phyloP scores from a whole-genome alignment of 2,329 filamentous ascomycete species.

The Alternaria arbusti region DNA sequence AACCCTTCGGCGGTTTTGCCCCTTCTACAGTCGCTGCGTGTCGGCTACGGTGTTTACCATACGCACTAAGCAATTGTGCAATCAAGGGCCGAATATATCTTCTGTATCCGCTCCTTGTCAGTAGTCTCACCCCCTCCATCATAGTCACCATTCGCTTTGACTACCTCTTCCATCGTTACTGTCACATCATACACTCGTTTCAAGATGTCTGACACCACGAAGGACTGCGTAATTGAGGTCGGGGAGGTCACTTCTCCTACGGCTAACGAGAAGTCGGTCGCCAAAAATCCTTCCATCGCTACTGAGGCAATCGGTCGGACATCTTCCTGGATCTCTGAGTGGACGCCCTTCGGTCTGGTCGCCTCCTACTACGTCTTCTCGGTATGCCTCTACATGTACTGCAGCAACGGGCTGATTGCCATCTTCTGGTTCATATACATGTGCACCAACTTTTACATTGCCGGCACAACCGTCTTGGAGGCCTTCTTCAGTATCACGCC shows the following conservation, averaged over 20 bases:
- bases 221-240: slow-evolving; percentile 32
- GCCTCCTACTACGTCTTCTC: slow-evolving; percentile 52
- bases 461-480: slow-evolving; percentile 51
- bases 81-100: slow-evolving; percentile 5
- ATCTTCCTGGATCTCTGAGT: slow-evolving; percentile 46
- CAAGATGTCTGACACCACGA: slow-evolving; percentile 31
- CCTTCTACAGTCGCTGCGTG: slow-evolving; percentile 1
- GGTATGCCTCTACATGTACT: slow-evolving; percentile 51
- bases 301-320: slow-evolving; percentile 12
- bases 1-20: slow-evolving; percentile 4
- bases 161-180: slow-evolving; percentile 11
- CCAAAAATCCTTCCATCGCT: slow-evolving; percentile 7
- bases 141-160: slow-evolving; percentile 34
- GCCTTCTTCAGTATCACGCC: slow-evolving; percentile 50
- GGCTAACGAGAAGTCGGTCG: slow-evolving; percentile 7
- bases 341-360: slow-evolving; percentile 53
- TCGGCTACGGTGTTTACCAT: slow-evolving; percentile 3
- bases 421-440: slow-evolving; percentile 56
- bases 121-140: slow-evolving; percentile 4
- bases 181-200: slow-evolving; percentile 18
- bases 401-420: slow-evolving; percentile 43
- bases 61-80: neutral
- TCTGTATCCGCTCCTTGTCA: slow-evolving; percentile 4
- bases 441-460: slow-evolving; percentile 54
- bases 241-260: slow-evolving; percentile 22